Base-by-base conservation (phyloP, 768 basidiomycete species). In the Termitomyces sp. region DNA sequence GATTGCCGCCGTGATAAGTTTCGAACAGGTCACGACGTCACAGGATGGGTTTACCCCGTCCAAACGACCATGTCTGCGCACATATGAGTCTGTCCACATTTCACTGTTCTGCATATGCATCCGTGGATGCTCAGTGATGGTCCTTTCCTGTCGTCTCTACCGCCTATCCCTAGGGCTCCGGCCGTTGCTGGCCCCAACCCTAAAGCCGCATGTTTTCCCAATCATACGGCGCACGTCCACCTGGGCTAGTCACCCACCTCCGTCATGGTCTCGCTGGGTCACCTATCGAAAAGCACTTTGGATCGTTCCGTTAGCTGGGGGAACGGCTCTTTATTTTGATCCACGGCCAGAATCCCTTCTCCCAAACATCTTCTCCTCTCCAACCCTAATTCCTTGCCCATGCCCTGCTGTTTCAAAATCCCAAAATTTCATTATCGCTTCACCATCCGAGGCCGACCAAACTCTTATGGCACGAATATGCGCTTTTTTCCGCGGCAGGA, bases 401-500 rank as follows among this genome's bases (percentile, higher is more conserved):
- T 56, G 67, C 34, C 64, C 66, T 7, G 49, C 58, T 12, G 58
- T 55, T 27, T 55, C 58, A 16, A 45, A 57, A 24, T n/a, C 57
- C 47, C 54, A 57, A n/a, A 64, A 64, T 30, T 74, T 70, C 45
- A 67, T 74, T 57, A 85, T 91, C 45, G 74, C 82, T 55, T 93
- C 93, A 1, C 87, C 91, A 2, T 81, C 84, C 20, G 92, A 93
- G 72, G 72, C 76, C 10, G 76, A 82, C 55, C 72, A 72, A 36
- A 75, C 82, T 9, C 68, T 89, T 33, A 57, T 73, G 16, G 66
- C 74, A 3, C 74, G 80, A 44, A 71, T 89, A 49, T 46, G 70
- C 9, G 60, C 67, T 13, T 66, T 90, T 49, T 64, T 95, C 18
- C 79, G 77, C 43, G 74, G 80, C 53, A 79, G 76, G 52, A 72